phyloP scores from a whole-genome alignment of 192 early-diverging fungal species.

The Mortierella hygrophila region DNA sequence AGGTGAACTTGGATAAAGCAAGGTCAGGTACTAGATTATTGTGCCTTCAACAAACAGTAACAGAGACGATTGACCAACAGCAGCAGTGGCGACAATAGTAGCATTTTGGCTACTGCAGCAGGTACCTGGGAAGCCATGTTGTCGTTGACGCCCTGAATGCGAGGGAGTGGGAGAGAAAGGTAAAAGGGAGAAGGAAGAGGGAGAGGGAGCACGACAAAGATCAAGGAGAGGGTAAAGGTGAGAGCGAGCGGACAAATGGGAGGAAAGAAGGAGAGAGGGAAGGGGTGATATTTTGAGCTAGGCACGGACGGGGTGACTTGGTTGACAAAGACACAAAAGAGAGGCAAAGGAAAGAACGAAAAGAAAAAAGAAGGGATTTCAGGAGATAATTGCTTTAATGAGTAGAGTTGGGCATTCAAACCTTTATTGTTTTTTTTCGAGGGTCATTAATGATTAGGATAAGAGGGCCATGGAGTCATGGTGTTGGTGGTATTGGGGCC shows the following conservation, averaged over 20 bases:
- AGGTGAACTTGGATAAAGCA: no score
- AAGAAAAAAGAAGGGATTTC: slow-evolving; percentile 1
- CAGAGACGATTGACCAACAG: neutral
- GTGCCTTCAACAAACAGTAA: no score
- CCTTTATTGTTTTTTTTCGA: neutral
- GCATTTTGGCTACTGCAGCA: neutral
- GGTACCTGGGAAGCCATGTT: neutral
- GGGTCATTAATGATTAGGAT: neutral
- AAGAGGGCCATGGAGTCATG: neutral
- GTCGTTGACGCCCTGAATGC: neutral
- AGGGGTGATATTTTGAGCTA: neutral
- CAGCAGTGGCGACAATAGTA: neutral
- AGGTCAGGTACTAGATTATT: no score
- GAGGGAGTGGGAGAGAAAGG: neutral
- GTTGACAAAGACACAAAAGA: neutral
- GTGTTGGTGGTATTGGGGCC: neutral
- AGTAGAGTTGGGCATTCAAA: neutral
- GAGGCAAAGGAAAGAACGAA: neutral
- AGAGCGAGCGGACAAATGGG: neutral
- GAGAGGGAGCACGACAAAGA: neutral
- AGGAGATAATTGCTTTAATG: neutral
- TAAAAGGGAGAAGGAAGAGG: neutral
- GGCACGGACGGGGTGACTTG: neutral
- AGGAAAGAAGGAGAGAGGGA: neutral
- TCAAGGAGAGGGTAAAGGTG: neutral